phyloP scores from a whole-genome alignment of 306 rosid species.

The Acacia acuminata region DNA sequence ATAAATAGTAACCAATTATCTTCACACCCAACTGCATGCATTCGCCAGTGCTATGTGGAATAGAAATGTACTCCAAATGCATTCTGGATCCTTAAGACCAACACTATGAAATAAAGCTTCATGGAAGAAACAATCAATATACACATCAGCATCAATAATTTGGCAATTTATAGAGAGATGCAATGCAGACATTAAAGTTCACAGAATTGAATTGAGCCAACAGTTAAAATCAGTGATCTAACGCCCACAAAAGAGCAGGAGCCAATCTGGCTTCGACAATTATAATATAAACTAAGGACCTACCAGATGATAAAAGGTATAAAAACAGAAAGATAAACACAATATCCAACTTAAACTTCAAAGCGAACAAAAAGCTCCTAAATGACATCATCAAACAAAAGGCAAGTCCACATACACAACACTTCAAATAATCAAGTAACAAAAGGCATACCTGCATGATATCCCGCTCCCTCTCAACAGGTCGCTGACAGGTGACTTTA shows the following conservation, averaged over 20 bases:
- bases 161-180: not conserved
- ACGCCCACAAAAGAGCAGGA: not conserved
- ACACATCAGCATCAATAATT: not conserved
- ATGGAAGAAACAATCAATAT: not conserved
- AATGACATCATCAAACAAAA: not conserved
- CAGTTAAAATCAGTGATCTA: not conserved
- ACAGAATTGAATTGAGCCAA: not conserved
- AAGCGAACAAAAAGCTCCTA: not conserved
- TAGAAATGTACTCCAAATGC: not conserved
- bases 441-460: conserved; percentile 65
- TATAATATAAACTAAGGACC: not conserved
- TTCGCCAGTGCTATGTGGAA: not conserved
- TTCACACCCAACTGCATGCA: not conserved
- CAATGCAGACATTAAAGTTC: not conserved
- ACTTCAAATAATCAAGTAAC: not conserved
- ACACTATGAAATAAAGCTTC: not conserved
- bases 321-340: not conserved
- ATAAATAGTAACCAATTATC: not conserved
- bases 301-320: not conserved
- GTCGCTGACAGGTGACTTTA: conserved; percentile 94
- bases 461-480: conserved; percentile 78
- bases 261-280: not conserved
- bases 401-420: not conserved
- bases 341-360: not conserved
- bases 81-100: not conserved